These are phyloP conservation scores for Aspergillus fijiensis DNA, from an alignment of 2,329 filamentous ascomycete species.

Conservation along the genomic window DNA sequence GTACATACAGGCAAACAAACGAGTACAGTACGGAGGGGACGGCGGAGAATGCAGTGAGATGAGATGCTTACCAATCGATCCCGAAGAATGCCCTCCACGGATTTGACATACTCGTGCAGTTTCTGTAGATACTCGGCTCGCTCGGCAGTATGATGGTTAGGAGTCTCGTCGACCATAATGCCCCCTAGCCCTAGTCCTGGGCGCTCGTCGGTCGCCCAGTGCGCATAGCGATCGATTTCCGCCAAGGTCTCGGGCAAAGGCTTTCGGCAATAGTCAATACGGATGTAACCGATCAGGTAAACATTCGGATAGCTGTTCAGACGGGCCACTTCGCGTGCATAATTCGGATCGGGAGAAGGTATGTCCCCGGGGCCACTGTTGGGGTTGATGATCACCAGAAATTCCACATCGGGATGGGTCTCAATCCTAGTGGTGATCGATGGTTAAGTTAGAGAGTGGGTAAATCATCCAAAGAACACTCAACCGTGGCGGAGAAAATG, in stretches of 20 bases:
- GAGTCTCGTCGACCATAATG: conserved; percentile 22
- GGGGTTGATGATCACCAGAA: conserved; percentile 21
- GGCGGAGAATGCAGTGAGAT: neutral
- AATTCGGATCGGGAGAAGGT: conserved; percentile 15
- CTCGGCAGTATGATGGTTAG: conserved; percentile 11
- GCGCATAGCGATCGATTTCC: conserved; percentile 21
- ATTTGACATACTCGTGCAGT: conserved; percentile 9
- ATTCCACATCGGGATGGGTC: conserved; percentile 12
- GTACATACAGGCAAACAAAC: neutral
- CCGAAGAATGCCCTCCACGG: conserved; percentile 3
- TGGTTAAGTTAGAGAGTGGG: neutral
- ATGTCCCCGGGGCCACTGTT: conserved; percentile 18
- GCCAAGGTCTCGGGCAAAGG: conserved; percentile 12
- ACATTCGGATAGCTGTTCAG: conserved; percentile 20
- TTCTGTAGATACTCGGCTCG: conserved; percentile 10
- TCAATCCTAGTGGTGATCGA: conserved; percentile 8
- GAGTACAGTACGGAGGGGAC: neutral
- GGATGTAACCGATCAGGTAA: conserved; percentile 25
- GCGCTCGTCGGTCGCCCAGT: conserved; percentile 12
- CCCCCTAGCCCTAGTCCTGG: conserved; percentile 15
- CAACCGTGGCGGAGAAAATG: no score
- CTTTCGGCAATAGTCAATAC: conserved; percentile 25
- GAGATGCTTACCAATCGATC: conserved; percentile 13
- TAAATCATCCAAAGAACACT: neutral
- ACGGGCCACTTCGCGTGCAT: conserved; percentile 15